These are phyloP conservation scores for Ostreobium quekettii DNA, from an alignment of 139 green algal species.

Conservation along the genomic window DNA sequence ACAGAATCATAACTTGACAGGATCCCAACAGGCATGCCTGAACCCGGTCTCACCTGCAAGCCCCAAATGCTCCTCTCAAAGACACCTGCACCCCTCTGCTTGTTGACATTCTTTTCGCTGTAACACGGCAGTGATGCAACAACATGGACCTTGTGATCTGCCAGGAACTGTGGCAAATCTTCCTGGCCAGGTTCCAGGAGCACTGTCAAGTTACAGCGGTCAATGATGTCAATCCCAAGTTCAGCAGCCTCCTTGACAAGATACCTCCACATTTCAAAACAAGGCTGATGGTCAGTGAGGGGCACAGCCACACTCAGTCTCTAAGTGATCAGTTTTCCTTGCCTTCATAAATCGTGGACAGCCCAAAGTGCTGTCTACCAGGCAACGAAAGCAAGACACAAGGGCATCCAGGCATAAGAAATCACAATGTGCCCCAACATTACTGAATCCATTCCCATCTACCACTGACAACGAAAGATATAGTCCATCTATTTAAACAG, in stretches of 20 bases:
- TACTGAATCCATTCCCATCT: too few relatives aligned
- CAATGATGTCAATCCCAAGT: conserved; percentile 80
- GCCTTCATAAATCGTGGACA: too few relatives aligned
- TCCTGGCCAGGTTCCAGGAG: conserved; percentile 90
- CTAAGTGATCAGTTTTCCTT: too few relatives aligned
- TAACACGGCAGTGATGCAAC: conserved; percentile 96
- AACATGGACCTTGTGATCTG: conserved; percentile 64
- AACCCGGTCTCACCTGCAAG: conserved; percentile 27
- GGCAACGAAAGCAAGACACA: too few relatives aligned
- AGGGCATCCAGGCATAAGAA: too few relatives aligned
- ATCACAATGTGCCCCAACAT: too few relatives aligned
- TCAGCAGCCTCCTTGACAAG: conserved; percentile 62
- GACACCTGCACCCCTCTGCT: conserved; percentile 76
- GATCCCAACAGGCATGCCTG: background rate
- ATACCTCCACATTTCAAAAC: conserved; percentile 50
- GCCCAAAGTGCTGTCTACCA: too few relatives aligned
- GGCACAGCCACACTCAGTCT: too few relatives aligned
- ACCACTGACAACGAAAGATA: too few relatives aligned
- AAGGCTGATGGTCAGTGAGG: too few relatives aligned
- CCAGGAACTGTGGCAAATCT: conserved; percentile 80
- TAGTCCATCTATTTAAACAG: too few relatives aligned
- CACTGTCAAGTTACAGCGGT: conserved; percentile 97
- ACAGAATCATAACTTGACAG: too few relatives aligned
- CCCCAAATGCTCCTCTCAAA: conserved; percentile 84
- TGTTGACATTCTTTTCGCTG: conserved; percentile 72